Percentiles rank a stretch among this genome's conserved stretches.
These are phyloP conservation scores for Tricladium varicosporioides DNA, from an alignment of 2,329 filamentous ascomycete genomes.

Conservation along the genomic window DNA sequence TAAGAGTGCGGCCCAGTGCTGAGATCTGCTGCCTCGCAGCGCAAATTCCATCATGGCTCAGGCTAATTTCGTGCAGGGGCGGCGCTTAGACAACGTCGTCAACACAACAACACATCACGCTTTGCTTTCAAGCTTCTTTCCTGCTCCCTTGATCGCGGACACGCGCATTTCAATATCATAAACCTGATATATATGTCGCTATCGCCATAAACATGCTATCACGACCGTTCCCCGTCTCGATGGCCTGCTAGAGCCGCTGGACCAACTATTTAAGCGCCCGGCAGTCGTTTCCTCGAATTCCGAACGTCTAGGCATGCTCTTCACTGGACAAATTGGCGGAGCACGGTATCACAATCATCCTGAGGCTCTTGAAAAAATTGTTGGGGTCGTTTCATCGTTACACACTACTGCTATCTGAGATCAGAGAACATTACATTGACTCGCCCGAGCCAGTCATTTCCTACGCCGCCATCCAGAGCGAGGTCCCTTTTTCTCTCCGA, in stretches of 20 bases:
- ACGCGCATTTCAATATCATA: conserved; percentile 3
- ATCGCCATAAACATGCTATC: conserved; percentile 1
- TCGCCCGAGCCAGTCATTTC: conserved; percentile 23
- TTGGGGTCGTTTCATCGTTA: conserved; percentile 29
- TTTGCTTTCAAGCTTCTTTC: conserved; percentile 1
- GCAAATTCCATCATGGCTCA: conserved; percentile 21
- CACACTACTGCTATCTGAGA: conserved; percentile 24
- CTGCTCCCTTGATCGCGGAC: conserved; percentile 3
- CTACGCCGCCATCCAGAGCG: conserved; percentile 10
- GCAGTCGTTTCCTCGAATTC: conserved; percentile 9
- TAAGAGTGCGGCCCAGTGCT: conserved; percentile 12
- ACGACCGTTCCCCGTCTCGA: conserved; percentile 1
- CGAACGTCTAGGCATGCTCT: conserved; percentile 2
- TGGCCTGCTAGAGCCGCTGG: conserved; percentile 11
- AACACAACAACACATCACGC: conserved; percentile 16
- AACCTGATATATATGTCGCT: conserved; percentile 11
- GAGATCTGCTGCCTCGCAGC: conserved; percentile 16
- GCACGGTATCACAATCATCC: conserved; percentile 11
- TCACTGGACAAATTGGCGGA: conserved; percentile 15
- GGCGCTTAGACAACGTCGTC: conserved; percentile 12
- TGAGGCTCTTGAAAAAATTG: conserved; percentile 6
- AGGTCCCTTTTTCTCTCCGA: conserved; percentile 6
- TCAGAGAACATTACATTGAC: conserved; percentile 13
- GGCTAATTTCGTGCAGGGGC: conserved; percentile 15
- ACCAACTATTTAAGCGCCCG: conserved; percentile 22